Base-by-base conservation (phyloP, 1,284 basidiomycete species). In the Irpex rosettiformis region DNA sequence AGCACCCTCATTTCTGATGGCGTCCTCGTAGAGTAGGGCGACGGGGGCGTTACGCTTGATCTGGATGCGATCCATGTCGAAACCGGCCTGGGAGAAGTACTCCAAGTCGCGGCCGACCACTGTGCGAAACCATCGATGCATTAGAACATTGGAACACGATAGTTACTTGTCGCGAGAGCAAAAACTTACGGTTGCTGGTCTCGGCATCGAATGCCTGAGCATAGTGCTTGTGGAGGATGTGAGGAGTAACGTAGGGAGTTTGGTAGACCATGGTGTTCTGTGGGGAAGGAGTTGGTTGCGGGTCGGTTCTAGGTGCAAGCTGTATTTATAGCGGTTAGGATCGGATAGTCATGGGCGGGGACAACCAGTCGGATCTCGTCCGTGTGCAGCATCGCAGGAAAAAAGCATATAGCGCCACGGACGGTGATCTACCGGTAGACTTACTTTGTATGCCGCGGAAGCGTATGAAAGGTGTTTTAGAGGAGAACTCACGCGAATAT, bases 11-110 rank as follows among this genome's bases (percentile, higher is more conserved):
- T 98, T 97, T 67, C 92, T 88, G 78, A 98, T 91, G 69, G 96
- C 96, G 70, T 99, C 97, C 74, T 99, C 96, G 79, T 99, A 99
- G 52, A 99, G 88, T 72, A 92, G 85, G 3, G 96, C 94, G 57
- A 95, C 90, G 42, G 96, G 86, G 6, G 96, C 96, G 70, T 99
- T 99, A 74, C 97, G 93, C 83, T 97, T 91, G 68, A 91, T 78
- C 69, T 88, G 84, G 73, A 92, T 89, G 66, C 86, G 84, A 69
- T 90, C 85, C 93, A 99, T 97, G 79, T 99, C 97, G 78, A 99
- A 99, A 65, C 96, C 96, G 62, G 97, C 96, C 77, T 98, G 91
- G 56, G 97, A 99, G 85, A 98, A 98, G 79, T 97, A 94, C 75
- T 95, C 91, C 70, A 99, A 84, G 72, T 98, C 94, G 67, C 87